Percentiles rank a stretch among this genome's conserved stretches.
Evolutionary conservation across 2,329 filamentous ascomycete species (phyloP).

Genomic region (Pyrenochaeta sp.): DNA sequence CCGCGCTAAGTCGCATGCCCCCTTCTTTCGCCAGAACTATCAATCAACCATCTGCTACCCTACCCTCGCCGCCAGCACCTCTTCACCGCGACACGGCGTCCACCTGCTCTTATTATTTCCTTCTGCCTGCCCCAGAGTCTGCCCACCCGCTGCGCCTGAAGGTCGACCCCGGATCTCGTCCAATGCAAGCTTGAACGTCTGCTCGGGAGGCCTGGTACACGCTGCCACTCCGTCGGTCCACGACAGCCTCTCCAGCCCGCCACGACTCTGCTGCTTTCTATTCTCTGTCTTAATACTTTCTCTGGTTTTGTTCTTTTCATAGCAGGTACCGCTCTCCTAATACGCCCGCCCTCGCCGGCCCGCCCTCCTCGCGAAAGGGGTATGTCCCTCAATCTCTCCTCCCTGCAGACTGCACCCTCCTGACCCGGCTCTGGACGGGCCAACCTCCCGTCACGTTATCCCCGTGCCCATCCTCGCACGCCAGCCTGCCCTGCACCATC

Average conservation of each 20-base stretch:
- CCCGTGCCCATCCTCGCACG: slow-evolving; percentile 14
- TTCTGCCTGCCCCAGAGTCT: slow-evolving; percentile 41
- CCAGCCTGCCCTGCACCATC: slow-evolving; percentile 5
- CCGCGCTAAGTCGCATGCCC: slow-evolving; percentile 1
- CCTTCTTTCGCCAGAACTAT: slow-evolving; percentile 27
- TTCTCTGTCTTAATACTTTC: slow-evolving; percentile 48
- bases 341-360: slow-evolving; percentile 13
- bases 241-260: slow-evolving; percentile 47
- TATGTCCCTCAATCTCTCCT: slow-evolving; percentile 15
- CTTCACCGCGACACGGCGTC: slow-evolving; percentile 33
- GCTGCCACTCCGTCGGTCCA: slow-evolving; percentile 49
- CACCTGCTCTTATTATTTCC: slow-evolving; percentile 45
- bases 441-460: slow-evolving; percentile 9
- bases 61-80: slow-evolving; percentile 27
- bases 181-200: slow-evolving; percentile 50
- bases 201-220: slow-evolving; percentile 50
- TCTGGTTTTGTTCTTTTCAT: slow-evolving; percentile 35
- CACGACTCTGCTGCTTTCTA: slow-evolving; percentile 43
- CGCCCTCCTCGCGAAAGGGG: slow-evolving; percentile 25
- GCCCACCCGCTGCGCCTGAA: slow-evolving; percentile 29
- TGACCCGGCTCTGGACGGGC: slow-evolving; percentile 21
- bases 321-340: slow-evolving; percentile 36
- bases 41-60: no score
- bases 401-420: slow-evolving; percentile 22
- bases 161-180: slow-evolving; percentile 33